phyloP scores from a whole-genome alignment of 2,329 filamentous ascomycete genomes.

The Eurotiales sp. region DNA sequence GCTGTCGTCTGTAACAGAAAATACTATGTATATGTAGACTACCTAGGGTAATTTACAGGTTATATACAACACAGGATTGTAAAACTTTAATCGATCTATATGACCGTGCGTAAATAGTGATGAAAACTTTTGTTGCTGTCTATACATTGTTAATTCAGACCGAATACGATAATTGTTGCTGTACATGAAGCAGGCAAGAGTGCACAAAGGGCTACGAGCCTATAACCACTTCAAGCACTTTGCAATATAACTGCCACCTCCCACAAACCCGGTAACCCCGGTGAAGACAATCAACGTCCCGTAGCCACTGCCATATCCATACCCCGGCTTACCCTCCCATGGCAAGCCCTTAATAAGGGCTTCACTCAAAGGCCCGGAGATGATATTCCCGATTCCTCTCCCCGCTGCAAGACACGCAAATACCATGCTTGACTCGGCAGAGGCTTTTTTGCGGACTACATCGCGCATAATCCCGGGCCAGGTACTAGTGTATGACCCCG shows the following conservation, averaged over 20 bases:
- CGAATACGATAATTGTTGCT: no score
- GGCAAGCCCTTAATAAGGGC: constrained; percentile 26
- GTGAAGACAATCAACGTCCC: constrained; percentile 28
- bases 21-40: no score
- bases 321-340: constrained; percentile 19
- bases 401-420: constrained; percentile 48
- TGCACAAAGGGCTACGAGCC: no score
- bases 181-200: no score
- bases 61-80: no score
- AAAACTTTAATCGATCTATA: no score
- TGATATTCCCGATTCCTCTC: constrained; percentile 50
- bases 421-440: constrained; percentile 46
- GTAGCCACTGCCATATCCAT: constrained; percentile 26
- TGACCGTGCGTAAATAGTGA: no score
- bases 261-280: constrained; percentile 23
- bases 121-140: no score
- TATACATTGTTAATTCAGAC: no score
- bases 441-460: constrained; percentile 32
- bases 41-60: no score
- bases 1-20: no score
- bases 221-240: constrained; percentile 15
- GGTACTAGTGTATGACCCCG: constrained; percentile 39
- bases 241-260: constrained; percentile 24
- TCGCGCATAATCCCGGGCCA: constrained; percentile 47
- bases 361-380: constrained; percentile 51